Base-by-base conservation (phyloP, 1,284 basidiomycete genomes). In the Coniophora puteana region DNA sequence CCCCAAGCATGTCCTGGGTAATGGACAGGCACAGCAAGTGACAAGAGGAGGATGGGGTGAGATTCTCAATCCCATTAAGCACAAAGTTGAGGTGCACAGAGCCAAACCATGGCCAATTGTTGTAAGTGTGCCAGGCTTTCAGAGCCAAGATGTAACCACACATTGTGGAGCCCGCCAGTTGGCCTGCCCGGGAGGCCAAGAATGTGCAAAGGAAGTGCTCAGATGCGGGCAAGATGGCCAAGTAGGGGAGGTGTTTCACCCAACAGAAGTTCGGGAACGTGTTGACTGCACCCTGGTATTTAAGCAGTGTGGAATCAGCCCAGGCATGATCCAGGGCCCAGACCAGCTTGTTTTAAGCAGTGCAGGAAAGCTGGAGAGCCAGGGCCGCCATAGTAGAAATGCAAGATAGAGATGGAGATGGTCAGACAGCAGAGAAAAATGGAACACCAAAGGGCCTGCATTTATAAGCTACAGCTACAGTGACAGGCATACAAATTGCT, bases 41-140 rank as follows among this genome's bases (percentile, higher is more conserved):
- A n/a, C 29, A 18, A 1, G 26, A 41, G 11, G 25, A 8, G 6
- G 28, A 4, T 2, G 23, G 24, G 2, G 33, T 20, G n/a, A 36
- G 21, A 8, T 46, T 37, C 8, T 32, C 17, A 1, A 46, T 8
- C 1, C 44, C 18, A 3, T 30, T 22, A 0, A 41, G 8, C 2
- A 46, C 8, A n/a, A 43, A 48, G 5, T 21, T 4, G 1, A 43
- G 24, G 1, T 6, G n/a, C 3, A 28, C 4, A 3, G 26, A 3
- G 0, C 29, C 28, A 0, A 31, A 11, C 26, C 40, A 40, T 0
- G 22, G 36, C 3, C 16, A 18, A 6, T 43, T 30, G 8, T 48
- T 43, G 14, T 31, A 38, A 1, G 43, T 37, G 16, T 48, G 46
- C 36, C 46, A 48, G 4, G 40, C 46, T 8, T 36, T 35, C 2